Percentiles rank a stretch among this genome's conserved stretches.
Evolutionary conservation across 2,329 filamentous ascomycete species (phyloP).

Genomic region (Ophiostoma triangulosporum): DNA sequence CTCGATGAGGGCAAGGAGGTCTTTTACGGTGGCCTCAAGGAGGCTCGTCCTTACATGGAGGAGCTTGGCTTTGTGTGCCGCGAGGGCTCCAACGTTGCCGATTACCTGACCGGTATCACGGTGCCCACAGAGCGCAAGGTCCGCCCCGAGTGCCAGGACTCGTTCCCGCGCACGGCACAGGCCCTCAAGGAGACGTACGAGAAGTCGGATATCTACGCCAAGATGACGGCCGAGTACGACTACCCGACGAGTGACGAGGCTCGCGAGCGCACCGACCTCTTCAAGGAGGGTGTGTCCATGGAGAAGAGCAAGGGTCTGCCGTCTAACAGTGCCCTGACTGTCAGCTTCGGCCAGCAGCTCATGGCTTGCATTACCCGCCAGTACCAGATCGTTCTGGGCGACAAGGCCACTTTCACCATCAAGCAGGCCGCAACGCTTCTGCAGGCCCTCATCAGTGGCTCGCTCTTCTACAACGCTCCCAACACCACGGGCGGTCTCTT

Average conservation of each 20-base stretch:
- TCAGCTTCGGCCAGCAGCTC: constrained; percentile 56
- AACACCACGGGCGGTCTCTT: constrained; percentile 50
- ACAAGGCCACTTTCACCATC: constrained; percentile 60
- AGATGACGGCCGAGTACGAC: constrained; percentile 42
- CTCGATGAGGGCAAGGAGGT: constrained; percentile 51
- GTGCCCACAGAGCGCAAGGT: constrained; percentile 62
- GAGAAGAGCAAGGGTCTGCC: constrained; percentile 27
- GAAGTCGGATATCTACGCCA: constrained; percentile 32
- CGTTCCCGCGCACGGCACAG: constrained; percentile 46
- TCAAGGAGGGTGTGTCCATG: constrained; percentile 44
- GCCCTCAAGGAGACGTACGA: constrained; percentile 48
- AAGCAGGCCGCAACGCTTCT: constrained; percentile 68
- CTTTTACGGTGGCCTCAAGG: constrained; percentile 11
- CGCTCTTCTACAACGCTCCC: constrained; percentile 61
- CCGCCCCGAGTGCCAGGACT: constrained; percentile 49
- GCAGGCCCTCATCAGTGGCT: constrained; percentile 60
- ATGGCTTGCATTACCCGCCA: constrained; percentile 55
- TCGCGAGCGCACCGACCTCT: constrained; percentile 35
- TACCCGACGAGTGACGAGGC: constrained; percentile 40
- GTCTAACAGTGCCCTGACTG: constrained; percentile 33
- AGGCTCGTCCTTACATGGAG: constrained; percentile 52
- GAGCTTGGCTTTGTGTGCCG: constrained; percentile 49
- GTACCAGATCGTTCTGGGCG: constrained; percentile 65
- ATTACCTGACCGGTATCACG: constrained; percentile 67
- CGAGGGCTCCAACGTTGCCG: constrained; percentile 51